A percentile compares a stretch with the other conserved stretches of the same genome.
phyloP scores from a whole-genome alignment of 768 basidiomycete genomes.

The Mycena crocata region DNA sequence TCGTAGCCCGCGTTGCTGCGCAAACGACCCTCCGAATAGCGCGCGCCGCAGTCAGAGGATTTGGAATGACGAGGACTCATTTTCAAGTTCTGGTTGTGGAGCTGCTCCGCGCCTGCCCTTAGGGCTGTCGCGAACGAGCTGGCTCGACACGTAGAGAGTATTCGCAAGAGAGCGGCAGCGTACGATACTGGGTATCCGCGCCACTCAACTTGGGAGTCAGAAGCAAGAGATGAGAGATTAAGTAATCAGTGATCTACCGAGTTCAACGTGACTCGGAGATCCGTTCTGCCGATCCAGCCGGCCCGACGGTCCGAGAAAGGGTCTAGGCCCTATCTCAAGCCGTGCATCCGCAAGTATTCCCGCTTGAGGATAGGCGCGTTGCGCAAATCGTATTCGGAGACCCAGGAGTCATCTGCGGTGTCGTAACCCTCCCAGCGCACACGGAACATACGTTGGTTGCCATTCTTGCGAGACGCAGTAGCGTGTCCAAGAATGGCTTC shows the following conservation, averaged over 20 bases:
- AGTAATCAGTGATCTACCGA: neutral
- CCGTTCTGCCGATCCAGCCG: neutral
- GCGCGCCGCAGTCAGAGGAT: neutral
- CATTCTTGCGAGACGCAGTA: neutral
- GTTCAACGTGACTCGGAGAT: neutral
- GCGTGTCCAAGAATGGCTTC: conserved; percentile 8
- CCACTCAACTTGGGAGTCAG: no score
- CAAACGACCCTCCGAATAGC: neutral
- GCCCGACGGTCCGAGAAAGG: neutral
- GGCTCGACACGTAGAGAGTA: no score
- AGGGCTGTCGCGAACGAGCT: no score
- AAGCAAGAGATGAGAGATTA: neutral
- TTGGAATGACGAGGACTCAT: neutral
- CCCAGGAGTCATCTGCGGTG: conserved; percentile 26
- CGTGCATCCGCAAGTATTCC: neutral
- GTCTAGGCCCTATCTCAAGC: neutral
- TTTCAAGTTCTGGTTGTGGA: no score
- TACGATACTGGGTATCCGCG: neutral
- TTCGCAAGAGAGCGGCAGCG: no score
- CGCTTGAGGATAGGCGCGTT: conserved; percentile 26
- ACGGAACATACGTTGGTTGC: conserved; percentile 13
- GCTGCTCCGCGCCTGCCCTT: no score
- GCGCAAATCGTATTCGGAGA: conserved; percentile 16
- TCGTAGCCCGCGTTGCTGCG: neutral
- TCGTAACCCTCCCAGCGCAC: conserved; percentile 27